Evolutionary conservation across 1,139 yeast species (phyloP), one percentile per base, ranked within the genome.

Genomic region (Debaryomyces sp.): DNA sequence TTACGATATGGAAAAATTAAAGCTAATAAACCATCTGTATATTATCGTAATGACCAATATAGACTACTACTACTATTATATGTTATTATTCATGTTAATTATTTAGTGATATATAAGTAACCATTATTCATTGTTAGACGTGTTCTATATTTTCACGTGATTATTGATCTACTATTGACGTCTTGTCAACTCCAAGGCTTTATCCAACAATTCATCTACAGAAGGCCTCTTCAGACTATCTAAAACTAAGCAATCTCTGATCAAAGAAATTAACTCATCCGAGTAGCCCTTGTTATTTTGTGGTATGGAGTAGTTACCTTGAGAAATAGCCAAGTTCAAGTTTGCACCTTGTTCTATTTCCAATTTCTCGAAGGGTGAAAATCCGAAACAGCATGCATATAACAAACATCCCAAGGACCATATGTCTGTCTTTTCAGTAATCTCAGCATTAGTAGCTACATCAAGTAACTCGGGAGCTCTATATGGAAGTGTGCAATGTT

Each of bases 381-480:
- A 77, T 0, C 88, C 87, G 67, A 87, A 92, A 66, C 94, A 77
- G 54, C 89, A 70, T 1, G 92, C 82, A 66, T 87, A 92, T 22
- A 90, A 63, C 1, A 90, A 73, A 61, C 97, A 90, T 0, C 98
- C 98, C 29, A 91, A 66, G 5, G 96, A 87, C 98, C 98, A 92
- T 17, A 92, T 82, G 62, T 92, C 98, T 5, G 88, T 85, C 48
- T 81, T 78, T 61, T 88, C 96, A 50, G 85, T 84, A 41, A 92
- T 75, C 4, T 68, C 67, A 12, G 80, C 64, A 43, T 85, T 85
- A 0, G 89, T 81, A 45, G 81, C 82, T 45, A 90, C 88, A 57
- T 89, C 95, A 50, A 91, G 72, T 41, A 92, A 72, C 61, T 92
- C 98, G 0, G 98, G 98, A 0, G 97, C 96, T 35, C 96, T 71